Conservation (phyloP, 495 filamentous ascomycete species). For the Aspergillus biplanus region DNA sequence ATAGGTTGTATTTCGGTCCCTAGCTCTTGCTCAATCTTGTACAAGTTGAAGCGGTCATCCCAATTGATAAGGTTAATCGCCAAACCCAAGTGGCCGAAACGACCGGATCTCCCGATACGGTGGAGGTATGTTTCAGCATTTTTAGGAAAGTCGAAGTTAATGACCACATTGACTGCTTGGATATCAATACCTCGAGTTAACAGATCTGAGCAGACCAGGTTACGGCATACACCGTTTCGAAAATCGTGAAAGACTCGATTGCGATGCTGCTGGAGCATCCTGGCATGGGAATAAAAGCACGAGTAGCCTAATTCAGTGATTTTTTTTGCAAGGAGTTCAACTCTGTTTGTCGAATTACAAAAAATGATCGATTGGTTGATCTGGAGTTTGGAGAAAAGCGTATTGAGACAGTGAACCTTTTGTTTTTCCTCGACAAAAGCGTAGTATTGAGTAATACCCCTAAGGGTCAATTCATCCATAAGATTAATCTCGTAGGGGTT, state of each 20-base stretch:
- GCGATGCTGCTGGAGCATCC: slow-evolving; percentile 96
- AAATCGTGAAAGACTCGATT: slow-evolving; percentile 99
- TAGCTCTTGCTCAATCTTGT: slow-evolving; percentile 96
- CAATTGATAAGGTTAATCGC: slow-evolving; percentile 99
- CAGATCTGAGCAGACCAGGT: slow-evolving; percentile 96
- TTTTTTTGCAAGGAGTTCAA: slow-evolving; percentile 97
- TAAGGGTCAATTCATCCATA: slow-evolving; percentile 98
- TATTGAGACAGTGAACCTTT: slow-evolving; percentile 99
- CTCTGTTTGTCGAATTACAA: slow-evolving; percentile 98
- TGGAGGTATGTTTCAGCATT: slow-evolving; percentile 99
- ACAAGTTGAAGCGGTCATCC: slow-evolving; percentile 98
- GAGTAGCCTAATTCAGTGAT: slow-evolving; percentile 99
- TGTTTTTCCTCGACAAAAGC: slow-evolving; percentile 99
- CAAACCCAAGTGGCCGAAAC: slow-evolving; percentile 94
- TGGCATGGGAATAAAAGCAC: slow-evolving; percentile 98
- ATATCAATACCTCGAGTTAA: slow-evolving; percentile 99
- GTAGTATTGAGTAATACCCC: slow-evolving; percentile 98
- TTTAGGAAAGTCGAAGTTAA: slow-evolving; percentile 99
- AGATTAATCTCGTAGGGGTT: slow-evolving; percentile 98
- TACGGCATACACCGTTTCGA: slow-evolving; percentile 94
- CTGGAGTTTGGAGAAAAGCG: slow-evolving; percentile 96
- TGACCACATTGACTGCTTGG: slow-evolving; percentile 98
- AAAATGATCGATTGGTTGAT: slow-evolving; percentile 99
- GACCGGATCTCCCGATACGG: slow-evolving; percentile 95
- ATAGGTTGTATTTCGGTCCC: slow-evolving; percentile 98